Base-by-base conservation (phyloP, 1,284 basidiomycete species). In the Chalciporus sp. region DNA sequence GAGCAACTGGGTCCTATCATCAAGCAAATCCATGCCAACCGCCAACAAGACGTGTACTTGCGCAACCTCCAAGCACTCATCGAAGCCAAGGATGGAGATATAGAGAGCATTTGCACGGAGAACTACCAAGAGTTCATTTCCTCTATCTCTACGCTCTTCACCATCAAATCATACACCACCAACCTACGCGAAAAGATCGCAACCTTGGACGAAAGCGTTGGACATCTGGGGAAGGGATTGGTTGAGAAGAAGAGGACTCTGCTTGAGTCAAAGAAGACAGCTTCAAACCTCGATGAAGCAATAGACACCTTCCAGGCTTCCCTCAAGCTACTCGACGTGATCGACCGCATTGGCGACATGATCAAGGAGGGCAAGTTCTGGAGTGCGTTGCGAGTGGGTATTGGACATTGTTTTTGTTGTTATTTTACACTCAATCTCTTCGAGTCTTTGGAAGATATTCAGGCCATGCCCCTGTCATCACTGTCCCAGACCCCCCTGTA, bases 121-220 rank as follows among this genome's bases (percentile, higher is more conserved):
- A 98, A 98, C 72, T 98, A 99, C 70, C 93, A 96, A 76, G 97
- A 99, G 71, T 99, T 99, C 69, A 94, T 98, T 23, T 88, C 89
- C 20, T 97, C 95, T 8, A 95, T 98, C 9, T 94, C 95, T 31
- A 98, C 95, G 4, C 79, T 99, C 51, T 89, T 98, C 71, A 92
- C 90, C 46, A 95, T 99, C 68, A 90, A 98, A 64, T 94, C 88
- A 3, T 92, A 91, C 69, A 92, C 90, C 46, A 86, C 85, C 60
- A 90, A 85, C 69, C 83, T 92, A 64, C 85, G 89, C 63, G 88
- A 92, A 63, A 91, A 82, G 67, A 92, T 92, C 58, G 77, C 81
- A 12, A 78, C 83, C 12, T 73, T 92, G 49, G 90, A 92, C 64
- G 73, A 80, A 28, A 86, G 79, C 58, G 88, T 92, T 39, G 81